A percentile compares a stretch with the other conserved stretches of the same genome.
These are phyloP conservation scores for Sphagnurus paluster DNA, from an alignment of 1,284 basidiomycete genomes.

Conservation along the genomic window DNA sequence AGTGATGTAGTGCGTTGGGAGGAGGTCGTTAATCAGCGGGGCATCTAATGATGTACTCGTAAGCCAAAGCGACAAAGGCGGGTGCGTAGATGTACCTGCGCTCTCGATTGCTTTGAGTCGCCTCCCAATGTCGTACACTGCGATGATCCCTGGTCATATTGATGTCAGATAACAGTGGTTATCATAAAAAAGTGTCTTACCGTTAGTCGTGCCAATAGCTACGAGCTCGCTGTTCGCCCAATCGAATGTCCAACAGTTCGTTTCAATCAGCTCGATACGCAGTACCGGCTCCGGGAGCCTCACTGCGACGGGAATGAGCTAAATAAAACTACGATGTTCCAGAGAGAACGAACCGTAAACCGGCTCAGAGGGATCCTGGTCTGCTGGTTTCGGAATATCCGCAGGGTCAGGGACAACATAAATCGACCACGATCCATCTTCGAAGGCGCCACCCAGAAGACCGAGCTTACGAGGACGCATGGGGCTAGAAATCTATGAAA, in stretches of 20 bases:
- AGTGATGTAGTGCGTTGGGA: conserved; percentile 71
- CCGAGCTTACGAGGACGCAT: conserved; percentile 67
- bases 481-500: conserved; percentile 22
- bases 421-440: conserved; percentile 78
- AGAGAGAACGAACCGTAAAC: conserved; percentile 39
- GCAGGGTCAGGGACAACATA: conserved; percentile 77
- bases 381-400: conserved; percentile 40
- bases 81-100: conserved; percentile 33
- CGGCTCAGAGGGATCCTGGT: conserved; percentile 30
- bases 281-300: conserved; percentile 62
- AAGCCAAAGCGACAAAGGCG: background rate
- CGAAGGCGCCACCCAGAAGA: conserved; percentile 78
- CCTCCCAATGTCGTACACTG: conserved; percentile 69
- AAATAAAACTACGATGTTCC: background rate
- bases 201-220: conserved; percentile 80
- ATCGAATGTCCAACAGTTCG: conserved; percentile 73
- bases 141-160: conserved; percentile 59
- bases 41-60: conserved; percentile 13
- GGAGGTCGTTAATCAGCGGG: conserved; percentile 38
- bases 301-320: conserved; percentile 40
- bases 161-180: background rate
- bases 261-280: conserved; percentile 71
- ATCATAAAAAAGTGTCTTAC: conserved; percentile 37
- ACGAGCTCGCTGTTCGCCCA: conserved; percentile 85
- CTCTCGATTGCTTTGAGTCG: conserved; percentile 38